phyloP scores from a whole-genome alignment of 108 stramenopile genomes.

The Hondaea fermentalgiana region DNA sequence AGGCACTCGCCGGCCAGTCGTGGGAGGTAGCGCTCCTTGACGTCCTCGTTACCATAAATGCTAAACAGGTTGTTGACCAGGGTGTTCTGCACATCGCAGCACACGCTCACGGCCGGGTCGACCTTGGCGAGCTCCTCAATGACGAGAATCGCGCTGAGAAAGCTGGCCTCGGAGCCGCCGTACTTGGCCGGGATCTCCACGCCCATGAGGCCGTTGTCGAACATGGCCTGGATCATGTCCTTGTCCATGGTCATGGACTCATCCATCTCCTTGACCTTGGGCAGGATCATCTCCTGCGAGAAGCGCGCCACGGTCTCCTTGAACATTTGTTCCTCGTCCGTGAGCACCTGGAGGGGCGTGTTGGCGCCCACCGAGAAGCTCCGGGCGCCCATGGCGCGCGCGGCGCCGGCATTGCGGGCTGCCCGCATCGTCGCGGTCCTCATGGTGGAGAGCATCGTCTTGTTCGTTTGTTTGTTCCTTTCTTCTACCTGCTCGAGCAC shows the following conservation, averaged over 20 bases:
- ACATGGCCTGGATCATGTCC: conserved; percentile 57
- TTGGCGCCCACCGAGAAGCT: background rate
- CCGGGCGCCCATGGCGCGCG: background rate
- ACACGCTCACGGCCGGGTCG: conserved; percentile 76
- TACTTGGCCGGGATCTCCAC: conserved; percentile 61
- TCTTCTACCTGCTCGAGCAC: no score
- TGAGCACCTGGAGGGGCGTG: background rate
- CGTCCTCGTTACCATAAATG: conserved; percentile 69
- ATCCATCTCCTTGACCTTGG: conserved; percentile 81
- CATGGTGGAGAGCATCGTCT: background rate
- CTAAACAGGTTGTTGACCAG: conserved; percentile 82
- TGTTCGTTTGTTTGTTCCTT: background rate
- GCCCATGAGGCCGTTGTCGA: conserved; percentile 63
- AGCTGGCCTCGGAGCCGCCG: conserved; percentile 71
- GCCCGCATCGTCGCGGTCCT: background rate
- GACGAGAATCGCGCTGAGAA: conserved; percentile 74
- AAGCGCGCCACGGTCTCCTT: conserved; percentile 33
- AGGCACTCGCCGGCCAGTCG: conserved; percentile 67
- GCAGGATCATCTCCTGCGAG: conserved; percentile 40
- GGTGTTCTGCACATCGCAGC: conserved; percentile 91
- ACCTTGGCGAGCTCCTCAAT: conserved; percentile 84
- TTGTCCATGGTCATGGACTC: conserved; percentile 56
- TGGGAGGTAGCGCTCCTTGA: conserved; percentile 72
- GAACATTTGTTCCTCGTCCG: conserved; percentile 11
- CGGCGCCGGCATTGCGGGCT: background rate